Evolutionary conservation across 768 basidiomycete species (phyloP).

Genomic region (Collybiopsis confluens): DNA sequence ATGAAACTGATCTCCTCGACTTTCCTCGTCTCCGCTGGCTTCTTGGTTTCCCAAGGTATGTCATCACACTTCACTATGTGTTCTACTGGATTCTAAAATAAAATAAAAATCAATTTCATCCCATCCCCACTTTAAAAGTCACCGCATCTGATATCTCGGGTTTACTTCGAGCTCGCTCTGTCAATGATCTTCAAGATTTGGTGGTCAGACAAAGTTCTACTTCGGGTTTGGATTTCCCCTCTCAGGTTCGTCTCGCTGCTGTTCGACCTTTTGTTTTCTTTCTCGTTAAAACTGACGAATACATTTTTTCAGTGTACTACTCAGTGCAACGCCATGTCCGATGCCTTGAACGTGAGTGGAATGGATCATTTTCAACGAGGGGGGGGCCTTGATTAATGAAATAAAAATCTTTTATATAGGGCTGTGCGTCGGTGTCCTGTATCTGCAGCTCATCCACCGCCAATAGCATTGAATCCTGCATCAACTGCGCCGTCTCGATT

Average conservation of each 20-base stretch:
- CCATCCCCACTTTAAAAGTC: neutral
- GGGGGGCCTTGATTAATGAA: too few species aligned
- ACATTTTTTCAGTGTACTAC: neutral
- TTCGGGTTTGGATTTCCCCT: neutral
- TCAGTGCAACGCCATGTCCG: neutral
- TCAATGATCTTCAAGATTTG: neutral
- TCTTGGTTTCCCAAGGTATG: neutral
- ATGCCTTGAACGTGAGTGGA: neutral
- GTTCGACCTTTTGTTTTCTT: too few species aligned
- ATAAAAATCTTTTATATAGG: too few species aligned
- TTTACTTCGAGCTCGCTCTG: neutral
- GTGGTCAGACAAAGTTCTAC: neutral
- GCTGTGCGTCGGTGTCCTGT: neutral
- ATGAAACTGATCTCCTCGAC: neutral
- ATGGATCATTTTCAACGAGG: too few species aligned
- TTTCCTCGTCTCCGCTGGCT: neutral
- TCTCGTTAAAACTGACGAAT: too few species aligned
- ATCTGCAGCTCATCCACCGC: neutral
- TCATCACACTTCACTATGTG: too few species aligned
- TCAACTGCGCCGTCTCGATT: slow-evolving; percentile 2
- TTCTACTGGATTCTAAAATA: too few species aligned
- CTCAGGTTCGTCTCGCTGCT: neutral
- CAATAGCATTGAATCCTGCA: slow-evolving; percentile 1
- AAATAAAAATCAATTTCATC: neutral
- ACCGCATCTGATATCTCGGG: neutral